Evolutionary conservation across 345 rosid genomes (phyloP).

Genomic region (Erysimum cheiranthoides): DNA sequence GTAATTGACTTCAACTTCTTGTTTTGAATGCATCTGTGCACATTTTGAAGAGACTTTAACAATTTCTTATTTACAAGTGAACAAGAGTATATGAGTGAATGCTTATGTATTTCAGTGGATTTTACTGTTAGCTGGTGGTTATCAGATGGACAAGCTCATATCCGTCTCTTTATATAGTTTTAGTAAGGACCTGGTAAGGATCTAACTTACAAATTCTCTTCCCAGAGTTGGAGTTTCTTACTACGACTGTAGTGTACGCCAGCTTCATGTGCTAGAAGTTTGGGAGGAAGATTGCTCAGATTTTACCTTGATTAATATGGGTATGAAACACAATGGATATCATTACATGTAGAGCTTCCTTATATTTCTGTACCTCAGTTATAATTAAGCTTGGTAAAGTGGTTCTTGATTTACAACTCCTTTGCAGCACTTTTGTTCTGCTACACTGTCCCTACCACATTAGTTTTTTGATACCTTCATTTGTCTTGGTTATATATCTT

Average conservation of each 20-base stretch:
- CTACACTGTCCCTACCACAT: conserved; percentile 13
- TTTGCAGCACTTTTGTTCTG: conserved; percentile 19
- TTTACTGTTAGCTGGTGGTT: too few species aligned
- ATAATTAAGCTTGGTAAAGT: background rate
- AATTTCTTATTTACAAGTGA: background rate
- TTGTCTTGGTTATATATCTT: conserved; percentile 27
- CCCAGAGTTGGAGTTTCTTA: conserved; percentile 87
- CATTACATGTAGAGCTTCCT: conserved; percentile 2
- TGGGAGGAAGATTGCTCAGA: conserved; percentile 89
- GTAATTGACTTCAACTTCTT: conserved; percentile 38
- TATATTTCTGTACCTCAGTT: background rate
- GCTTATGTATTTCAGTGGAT: background rate
- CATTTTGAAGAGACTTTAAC: background rate
- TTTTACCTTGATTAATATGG: conserved; percentile 79
- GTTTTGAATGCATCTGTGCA: conserved; percentile 1
- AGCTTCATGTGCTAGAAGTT: conserved; percentile 88
- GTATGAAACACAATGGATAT: conserved; percentile 47
- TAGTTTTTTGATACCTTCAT: conserved; percentile 13
- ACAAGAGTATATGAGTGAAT: conserved; percentile 13
- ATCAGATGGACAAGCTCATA: background rate
- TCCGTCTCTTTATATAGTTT: conserved; percentile 6
- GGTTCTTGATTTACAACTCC: conserved; percentile 17
- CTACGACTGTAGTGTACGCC: conserved; percentile 79
- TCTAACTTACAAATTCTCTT: conserved; percentile 24
- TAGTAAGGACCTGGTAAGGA: conserved; percentile 12